Percentiles rank a stretch among this genome's conserved stretches.
Conservation (phyloP, 2,329 filamentous ascomycete species). For the Elsinoe arachidis region DNA sequence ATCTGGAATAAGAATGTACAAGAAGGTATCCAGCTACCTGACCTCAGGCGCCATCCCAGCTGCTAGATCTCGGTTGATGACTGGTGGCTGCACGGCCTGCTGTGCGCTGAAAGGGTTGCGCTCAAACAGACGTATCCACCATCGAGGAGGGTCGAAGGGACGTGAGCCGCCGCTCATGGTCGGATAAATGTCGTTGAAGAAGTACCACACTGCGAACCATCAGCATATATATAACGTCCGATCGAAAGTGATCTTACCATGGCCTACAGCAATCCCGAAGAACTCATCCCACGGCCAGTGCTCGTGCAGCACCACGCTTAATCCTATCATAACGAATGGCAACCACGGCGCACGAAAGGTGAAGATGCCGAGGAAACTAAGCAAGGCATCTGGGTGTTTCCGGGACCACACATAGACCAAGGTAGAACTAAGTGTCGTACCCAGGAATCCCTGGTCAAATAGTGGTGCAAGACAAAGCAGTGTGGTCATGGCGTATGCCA, state of each 20-base stretch:
- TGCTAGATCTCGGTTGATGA: conserved; percentile 54
- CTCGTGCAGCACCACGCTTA: conserved; percentile 85
- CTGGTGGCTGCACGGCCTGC: conserved; percentile 28
- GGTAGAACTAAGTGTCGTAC: conserved; percentile 84
- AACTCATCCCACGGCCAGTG: conserved; percentile 91
- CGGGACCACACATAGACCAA: conserved; percentile 97
- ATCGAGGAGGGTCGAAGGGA: conserved; percentile 79
- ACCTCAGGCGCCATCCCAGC: conserved; percentile 43
- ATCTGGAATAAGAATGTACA: background rate
- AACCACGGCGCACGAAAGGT: conserved; percentile 92
- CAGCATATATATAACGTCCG: background rate
- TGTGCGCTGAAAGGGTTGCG: conserved; percentile 40
- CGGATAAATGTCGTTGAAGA: conserved; percentile 94
- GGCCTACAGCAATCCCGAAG: conserved; percentile 86
- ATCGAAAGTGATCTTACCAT: conserved; percentile 41
- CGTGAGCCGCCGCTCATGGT: conserved; percentile 75
- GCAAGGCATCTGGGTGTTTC: conserved; percentile 80
- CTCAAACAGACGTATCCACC: conserved; percentile 83
- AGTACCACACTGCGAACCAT: conserved; percentile 67
- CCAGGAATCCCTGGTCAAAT: conserved; percentile 85
- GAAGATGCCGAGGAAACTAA: conserved; percentile 72
- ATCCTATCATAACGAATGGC: conserved; percentile 90
- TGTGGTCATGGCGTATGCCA: conserved; percentile 73
- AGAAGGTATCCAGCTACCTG: background rate
- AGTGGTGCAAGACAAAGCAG: conserved; percentile 77